Evolutionary conservation across 2,329 filamentous ascomycete species (phyloP).

Genomic region (Paraphoma chrysanthemicola): DNA sequence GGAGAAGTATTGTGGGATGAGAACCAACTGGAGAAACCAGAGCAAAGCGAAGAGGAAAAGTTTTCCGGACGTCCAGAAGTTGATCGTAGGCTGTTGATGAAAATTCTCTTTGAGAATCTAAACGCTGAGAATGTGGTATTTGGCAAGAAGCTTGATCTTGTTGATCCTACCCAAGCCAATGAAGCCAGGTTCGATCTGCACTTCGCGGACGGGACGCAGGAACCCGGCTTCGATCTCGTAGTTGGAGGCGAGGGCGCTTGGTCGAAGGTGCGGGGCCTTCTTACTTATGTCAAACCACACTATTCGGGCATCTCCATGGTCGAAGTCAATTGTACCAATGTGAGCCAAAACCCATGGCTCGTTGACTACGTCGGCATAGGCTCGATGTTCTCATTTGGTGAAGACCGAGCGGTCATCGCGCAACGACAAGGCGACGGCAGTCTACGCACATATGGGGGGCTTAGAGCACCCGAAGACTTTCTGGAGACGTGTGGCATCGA

Average conservation of each 20-base stretch:
- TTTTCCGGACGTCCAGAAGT: constrained; percentile 54
- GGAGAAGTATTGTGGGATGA: constrained; percentile 41
- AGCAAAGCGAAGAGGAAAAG: constrained; percentile 43
- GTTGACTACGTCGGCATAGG: constrained; percentile 54
- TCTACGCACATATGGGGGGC: constrained; percentile 50
- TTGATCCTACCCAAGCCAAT: constrained; percentile 27
- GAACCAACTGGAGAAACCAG: constrained; percentile 42
- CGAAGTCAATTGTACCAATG: constrained; percentile 53
- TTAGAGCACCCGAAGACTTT: constrained; percentile 49
- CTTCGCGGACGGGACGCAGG: constrained; percentile 40
- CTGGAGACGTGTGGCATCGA: constrained; percentile 55
- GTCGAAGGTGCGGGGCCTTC: constrained; percentile 45
- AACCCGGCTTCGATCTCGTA: constrained; percentile 52
- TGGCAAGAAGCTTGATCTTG: constrained; percentile 43
- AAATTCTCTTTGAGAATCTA: constrained; percentile 54
- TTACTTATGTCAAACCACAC: constrained; percentile 48
- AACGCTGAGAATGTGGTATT: constrained; percentile 47
- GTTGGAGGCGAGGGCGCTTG: constrained; percentile 59
- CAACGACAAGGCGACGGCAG: constrained; percentile 61
- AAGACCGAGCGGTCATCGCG: constrained; percentile 49
- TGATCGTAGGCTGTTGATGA: constrained; percentile 50
- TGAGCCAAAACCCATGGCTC: constrained; percentile 53
- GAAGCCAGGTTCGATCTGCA: constrained; percentile 27
- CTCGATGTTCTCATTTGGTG: constrained; percentile 37
- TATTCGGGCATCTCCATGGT: constrained; percentile 57